Base-by-base conservation (phyloP, 202 grass and related monocot genomes). In the Schoenoplectus triqueter region DNA sequence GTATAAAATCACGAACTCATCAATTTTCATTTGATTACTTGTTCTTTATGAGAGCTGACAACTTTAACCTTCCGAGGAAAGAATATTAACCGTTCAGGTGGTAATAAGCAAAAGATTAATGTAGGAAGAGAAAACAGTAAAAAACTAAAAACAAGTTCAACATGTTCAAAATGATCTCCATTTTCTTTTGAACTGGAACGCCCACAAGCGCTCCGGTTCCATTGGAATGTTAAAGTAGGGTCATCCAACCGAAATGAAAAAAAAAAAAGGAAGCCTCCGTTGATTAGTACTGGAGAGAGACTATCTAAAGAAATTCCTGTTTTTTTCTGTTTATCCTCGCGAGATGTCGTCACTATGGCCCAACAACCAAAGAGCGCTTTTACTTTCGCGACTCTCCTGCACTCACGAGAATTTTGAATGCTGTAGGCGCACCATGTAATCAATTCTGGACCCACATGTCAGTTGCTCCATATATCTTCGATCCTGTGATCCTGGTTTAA, bases 281-380 rank as follows among this genome's bases (percentile, higher is more conserved):
- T 31, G 31, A 1, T 31, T 31, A 31, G 31, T 31, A 31, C 1
- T 31, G 31, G 31, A 31, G 31, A 31, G 31, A 31, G 0, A 31
- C 31, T 31, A 31, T 31, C 31, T 31, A 31, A 31, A 31, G 31
- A 31, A 31, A 31, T 31, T 31, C 1, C 31, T 31, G 31, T 31
- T 31, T 31, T 31, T 31, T 31, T 31, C 1, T 31, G 0, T 31
- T 31, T 31, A 31, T 31, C 31, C 31, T 31, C 1, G 31, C 31
- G 31, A 31, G 44, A 81, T 81, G 60, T 66, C 56, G 62, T 81
- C 62, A 65, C 78, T 47, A 50, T 81, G 80, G 31, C 80, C 64
- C 80, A 82, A 82, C 65, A 3, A 83, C 64, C 81, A 55, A 83
- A 70, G 48, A 70, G 45, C 79, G 55, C 77, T 80, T 80, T 1